A percentile compares a stretch with the other conserved stretches of the same genome.
Conservation (phyloP, 169 alveolate species). For the Plasmodium gonderi region DNA sequence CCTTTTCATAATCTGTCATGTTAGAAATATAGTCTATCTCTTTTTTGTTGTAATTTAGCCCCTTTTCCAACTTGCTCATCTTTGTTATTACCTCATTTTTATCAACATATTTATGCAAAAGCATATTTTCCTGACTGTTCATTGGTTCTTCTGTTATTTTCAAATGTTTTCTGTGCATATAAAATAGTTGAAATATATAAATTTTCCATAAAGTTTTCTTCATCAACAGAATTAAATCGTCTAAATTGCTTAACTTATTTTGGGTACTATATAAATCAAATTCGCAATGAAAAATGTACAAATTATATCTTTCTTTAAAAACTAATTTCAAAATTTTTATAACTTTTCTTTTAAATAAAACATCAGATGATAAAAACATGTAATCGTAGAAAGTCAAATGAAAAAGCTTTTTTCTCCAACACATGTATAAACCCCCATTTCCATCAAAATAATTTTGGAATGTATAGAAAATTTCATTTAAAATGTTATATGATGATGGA, state of each 20-base stretch:
- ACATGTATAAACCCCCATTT: slow-evolving; percentile 67
- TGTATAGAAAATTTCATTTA: slow-evolving; percentile 46
- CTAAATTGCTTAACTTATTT: slow-evolving; percentile 60
- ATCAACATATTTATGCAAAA: background rate
- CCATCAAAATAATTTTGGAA: slow-evolving; percentile 53
- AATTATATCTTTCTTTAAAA: slow-evolving; percentile 44
- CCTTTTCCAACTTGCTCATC: slow-evolving; percentile 3
- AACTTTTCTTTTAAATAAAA: slow-evolving; percentile 61
- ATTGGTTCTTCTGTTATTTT: background rate
- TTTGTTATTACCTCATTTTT: slow-evolving; percentile 16
- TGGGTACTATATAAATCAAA: slow-evolving; percentile 52
- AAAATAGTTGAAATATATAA: slow-evolving; percentile 44
- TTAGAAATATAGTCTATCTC: background rate
- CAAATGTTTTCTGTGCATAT: slow-evolving; percentile 18
- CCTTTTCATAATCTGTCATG: background rate
- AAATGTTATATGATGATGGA: slow-evolving; percentile 19
- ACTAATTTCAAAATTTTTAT: slow-evolving; percentile 61
- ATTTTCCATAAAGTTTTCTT: slow-evolving; percentile 67
- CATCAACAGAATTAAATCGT: slow-evolving; percentile 38
- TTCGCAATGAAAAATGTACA: slow-evolving; percentile 58
- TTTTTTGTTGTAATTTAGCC: background rate
- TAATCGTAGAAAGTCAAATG: slow-evolving; percentile 59
- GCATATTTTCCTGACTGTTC: background rate
- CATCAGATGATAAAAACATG: slow-evolving; percentile 68
- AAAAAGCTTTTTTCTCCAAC: slow-evolving; percentile 62